Conservation (phyloP, 495 filamentous ascomycete genomes). For the Ascodesmis nigricans region DNA sequence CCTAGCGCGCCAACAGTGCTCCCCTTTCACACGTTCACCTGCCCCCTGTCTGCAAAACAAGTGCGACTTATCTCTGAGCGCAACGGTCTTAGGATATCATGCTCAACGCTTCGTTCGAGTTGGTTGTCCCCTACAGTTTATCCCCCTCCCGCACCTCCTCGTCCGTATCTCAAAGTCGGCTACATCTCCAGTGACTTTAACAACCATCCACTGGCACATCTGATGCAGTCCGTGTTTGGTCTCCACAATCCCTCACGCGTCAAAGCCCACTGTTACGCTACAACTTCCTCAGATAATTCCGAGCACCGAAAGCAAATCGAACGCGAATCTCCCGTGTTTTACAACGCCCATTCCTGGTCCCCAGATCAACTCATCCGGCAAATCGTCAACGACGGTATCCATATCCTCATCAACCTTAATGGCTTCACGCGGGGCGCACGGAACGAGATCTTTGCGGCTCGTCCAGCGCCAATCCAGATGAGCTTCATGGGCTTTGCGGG, state of each 20-base stretch:
- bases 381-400: slow-evolving; percentile 80
- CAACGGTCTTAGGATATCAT: slow-evolving; percentile 83
- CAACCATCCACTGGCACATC: slow-evolving; percentile 72
- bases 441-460: slow-evolving; percentile 91
- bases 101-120: slow-evolving; percentile 57
- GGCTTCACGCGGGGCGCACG: slow-evolving; percentile 93
- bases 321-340: slow-evolving; percentile 74
- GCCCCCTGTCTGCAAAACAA: slow-evolving; percentile 76
- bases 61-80: slow-evolving; percentile 89
- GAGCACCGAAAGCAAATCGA: slow-evolving; percentile 87
- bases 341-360: slow-evolving; percentile 71
- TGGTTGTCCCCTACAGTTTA: slow-evolving; percentile 75
- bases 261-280: slow-evolving; percentile 91
- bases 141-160: slow-evolving; percentile 59
- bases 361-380: slow-evolving; percentile 69
- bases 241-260: slow-evolving; percentile 53
- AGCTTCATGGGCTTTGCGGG: slow-evolving; percentile 99
- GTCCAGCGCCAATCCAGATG: slow-evolving; percentile 94
- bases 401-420: slow-evolving; percentile 93
- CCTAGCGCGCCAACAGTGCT: slow-evolving; percentile 86
- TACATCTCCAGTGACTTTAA: slow-evolving; percentile 99
- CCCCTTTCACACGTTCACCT: slow-evolving; percentile 98
- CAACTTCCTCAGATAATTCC: slow-evolving; percentile 77
- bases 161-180: slow-evolving; percentile 65
- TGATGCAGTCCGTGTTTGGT: slow-evolving; percentile 97